phyloP scores from a whole-genome alignment of 495 filamentous ascomycete species.

The Hypoxylon subgilvum region DNA sequence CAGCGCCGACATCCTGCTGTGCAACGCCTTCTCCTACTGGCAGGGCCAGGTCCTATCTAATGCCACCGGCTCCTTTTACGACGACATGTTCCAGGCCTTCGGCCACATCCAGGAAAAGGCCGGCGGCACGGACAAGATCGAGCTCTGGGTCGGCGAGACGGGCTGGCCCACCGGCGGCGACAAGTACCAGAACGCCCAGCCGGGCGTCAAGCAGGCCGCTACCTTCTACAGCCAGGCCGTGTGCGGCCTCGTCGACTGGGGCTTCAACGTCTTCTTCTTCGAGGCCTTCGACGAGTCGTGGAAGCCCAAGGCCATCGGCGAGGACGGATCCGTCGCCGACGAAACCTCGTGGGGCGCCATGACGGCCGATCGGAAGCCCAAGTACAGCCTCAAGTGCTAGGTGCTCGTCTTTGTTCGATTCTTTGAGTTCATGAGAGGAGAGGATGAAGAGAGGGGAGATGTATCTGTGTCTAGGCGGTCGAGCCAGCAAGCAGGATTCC shows the following conservation, averaged over 20 bases:
- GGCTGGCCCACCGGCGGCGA: conserved; percentile 64
- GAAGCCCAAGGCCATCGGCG: conserved; percentile 74
- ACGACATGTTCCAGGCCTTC: conserved; percentile 75
- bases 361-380: conserved; percentile 64
- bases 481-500: neutral
- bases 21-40: conserved; percentile 89
- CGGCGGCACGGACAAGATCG: conserved; percentile 60
- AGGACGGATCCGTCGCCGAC: conserved; percentile 68
- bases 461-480: neutral
- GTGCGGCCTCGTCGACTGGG: conserved; percentile 74
- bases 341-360: conserved; percentile 83
- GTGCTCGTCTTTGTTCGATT: neutral
- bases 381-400: conserved; percentile 68
- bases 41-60: conserved; percentile 69
- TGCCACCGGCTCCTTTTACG: conserved; percentile 72
- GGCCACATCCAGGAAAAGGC: conserved; percentile 69
- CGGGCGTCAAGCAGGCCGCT: conserved; percentile 64
- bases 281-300: conserved; percentile 83
- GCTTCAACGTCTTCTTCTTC: conserved; percentile 80
- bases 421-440: neutral
- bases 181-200: conserved; percentile 68
- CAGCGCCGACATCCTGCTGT: conserved; percentile 69
- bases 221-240: conserved; percentile 70
- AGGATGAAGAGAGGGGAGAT: too few relatives aligned
- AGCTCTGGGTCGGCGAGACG: conserved; percentile 80